Conservation (phyloP, 176 grass and related monocot genomes). For the Aechmea fasciata region DNA sequence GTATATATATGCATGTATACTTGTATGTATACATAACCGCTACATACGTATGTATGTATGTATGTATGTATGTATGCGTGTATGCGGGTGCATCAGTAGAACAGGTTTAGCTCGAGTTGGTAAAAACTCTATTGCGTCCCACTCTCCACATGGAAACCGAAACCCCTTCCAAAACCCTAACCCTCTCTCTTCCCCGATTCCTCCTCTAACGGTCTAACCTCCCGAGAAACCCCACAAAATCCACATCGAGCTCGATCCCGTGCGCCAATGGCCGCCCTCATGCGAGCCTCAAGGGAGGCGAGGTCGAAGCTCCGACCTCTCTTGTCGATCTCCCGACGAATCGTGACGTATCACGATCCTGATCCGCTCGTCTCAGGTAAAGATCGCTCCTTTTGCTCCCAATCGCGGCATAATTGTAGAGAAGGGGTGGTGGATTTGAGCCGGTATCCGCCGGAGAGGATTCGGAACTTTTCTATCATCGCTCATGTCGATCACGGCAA, state of each 20-base stretch:
- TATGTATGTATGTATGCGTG: too few relatives aligned
- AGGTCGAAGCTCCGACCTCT: constrained; percentile 18
- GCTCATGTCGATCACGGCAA: constrained; percentile 90
- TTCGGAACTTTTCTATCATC: constrained; percentile 89
- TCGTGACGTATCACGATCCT: constrained; percentile 10
- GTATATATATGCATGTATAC: too few relatives aligned
- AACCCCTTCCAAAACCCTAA: constrained; percentile 35
- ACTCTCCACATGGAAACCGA: background rate
- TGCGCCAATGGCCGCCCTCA: constrained; percentile 8
- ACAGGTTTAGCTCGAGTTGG: too few relatives aligned
- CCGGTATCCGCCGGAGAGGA: constrained; percentile 62
- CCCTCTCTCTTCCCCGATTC: constrained; percentile 8
- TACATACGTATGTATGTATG: too few relatives aligned
- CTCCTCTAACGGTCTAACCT: background rate
- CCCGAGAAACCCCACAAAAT: background rate
- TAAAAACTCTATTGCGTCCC: too few relatives aligned
- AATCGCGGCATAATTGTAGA: constrained; percentile 2
- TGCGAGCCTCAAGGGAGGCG: constrained; percentile 5
- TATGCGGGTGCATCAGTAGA: too few relatives aligned
- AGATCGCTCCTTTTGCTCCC: constrained; percentile 10
- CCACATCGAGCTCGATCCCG: background rate
- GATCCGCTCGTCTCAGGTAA: constrained; percentile 18
- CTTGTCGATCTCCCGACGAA: constrained; percentile 1
- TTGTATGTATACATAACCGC: too few relatives aligned
- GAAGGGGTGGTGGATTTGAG: constrained; percentile 42